Conservation (phyloP, 2,329 filamentous ascomycete species). For the Diaporthe sp. region DNA sequence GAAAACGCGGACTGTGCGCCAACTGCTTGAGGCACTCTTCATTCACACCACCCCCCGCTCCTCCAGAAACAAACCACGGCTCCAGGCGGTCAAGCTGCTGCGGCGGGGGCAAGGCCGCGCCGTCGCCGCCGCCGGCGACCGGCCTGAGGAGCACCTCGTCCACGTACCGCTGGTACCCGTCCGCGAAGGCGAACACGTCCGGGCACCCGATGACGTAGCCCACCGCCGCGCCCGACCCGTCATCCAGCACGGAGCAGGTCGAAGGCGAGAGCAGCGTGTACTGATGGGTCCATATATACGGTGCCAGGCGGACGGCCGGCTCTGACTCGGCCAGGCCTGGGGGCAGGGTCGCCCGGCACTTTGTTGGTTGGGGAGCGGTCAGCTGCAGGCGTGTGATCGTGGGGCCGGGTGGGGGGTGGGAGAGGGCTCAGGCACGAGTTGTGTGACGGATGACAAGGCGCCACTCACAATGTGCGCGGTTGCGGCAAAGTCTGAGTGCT, state of each 20-base stretch:
- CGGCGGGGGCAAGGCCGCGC: conserved; percentile 47
- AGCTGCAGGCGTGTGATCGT: neutral
- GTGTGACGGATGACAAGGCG: neutral
- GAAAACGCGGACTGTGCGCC: conserved; percentile 57
- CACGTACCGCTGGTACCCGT: conserved; percentile 56
- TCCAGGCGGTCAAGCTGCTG: conserved; percentile 49
- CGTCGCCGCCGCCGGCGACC: conserved; percentile 37
- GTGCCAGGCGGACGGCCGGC: conserved; percentile 54
- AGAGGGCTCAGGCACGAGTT: too few relatives aligned
- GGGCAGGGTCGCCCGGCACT: conserved; percentile 65
- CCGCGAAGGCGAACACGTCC: conserved; percentile 57
- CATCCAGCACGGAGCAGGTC: conserved; percentile 64
- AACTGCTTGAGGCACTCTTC: conserved; percentile 56
- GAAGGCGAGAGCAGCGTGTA: conserved; percentile 61
- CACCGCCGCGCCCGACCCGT: conserved; percentile 59
- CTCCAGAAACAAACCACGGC: conserved; percentile 49
- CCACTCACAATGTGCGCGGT: conserved; percentile 18
- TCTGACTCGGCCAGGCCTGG: conserved; percentile 56
- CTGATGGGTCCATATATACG: conserved; percentile 67
- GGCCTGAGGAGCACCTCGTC: conserved; percentile 46
- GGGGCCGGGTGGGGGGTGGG: neutral
- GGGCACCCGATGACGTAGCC: conserved; percentile 66
- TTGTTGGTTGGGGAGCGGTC: neutral
- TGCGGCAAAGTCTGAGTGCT: conserved; percentile 8
- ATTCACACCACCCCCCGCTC: conserved; percentile 48